Evolutionary conservation across 2,329 filamentous ascomycete genomes (phyloP).

Genomic region (Ambrosiella cleistominuta): DNA sequence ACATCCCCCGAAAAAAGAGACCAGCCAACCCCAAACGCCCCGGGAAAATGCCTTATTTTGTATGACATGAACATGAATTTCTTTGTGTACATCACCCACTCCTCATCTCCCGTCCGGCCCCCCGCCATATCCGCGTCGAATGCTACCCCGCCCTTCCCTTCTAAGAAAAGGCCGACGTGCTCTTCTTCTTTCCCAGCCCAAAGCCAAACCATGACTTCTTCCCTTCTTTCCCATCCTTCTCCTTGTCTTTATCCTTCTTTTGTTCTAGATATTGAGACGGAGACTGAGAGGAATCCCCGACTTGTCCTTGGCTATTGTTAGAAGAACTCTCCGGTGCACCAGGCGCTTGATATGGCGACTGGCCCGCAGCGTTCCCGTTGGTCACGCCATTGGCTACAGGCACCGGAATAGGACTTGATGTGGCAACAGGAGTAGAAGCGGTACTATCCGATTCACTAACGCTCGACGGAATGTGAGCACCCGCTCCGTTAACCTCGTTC

Average conservation of each 20-base stretch:
- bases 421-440: no score
- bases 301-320: no score
- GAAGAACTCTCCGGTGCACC: no score
- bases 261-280: no score
- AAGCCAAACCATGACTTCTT: constrained; percentile 38
- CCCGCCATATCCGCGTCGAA: background rate
- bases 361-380: background rate
- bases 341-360: background rate
- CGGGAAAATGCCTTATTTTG: no score
- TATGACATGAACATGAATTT: background rate
- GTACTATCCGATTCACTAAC: background rate
- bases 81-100: background rate
- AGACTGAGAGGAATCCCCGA: no score
- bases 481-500: background rate
- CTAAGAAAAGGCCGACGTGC: constrained; percentile 23
- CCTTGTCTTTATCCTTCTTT: background rate
- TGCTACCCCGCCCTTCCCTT: background rate
- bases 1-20: no score
- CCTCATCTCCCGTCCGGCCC: background rate
- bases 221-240: constrained; percentile 1
- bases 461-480: background rate
- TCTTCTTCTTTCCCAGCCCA: constrained; percentile 47
- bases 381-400: background rate
- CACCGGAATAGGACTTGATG: background rate
- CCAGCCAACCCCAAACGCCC: no score